These are phyloP conservation scores for Schwanniomyces pseudopolymorphus DNA, from an alignment of 805 yeast species.

Conservation along the genomic window DNA sequence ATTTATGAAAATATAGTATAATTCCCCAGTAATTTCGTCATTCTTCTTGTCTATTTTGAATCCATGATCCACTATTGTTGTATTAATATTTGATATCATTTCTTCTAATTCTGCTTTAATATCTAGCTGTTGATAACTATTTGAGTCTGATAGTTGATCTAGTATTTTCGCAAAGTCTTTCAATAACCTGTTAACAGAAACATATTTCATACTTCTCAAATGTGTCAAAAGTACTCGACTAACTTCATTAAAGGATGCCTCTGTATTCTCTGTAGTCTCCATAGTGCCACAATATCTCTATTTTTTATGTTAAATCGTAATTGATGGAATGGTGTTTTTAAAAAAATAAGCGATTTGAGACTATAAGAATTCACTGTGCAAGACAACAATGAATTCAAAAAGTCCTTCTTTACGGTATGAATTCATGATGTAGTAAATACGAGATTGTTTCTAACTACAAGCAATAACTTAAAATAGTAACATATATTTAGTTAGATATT, in stretches of 20 bases:
- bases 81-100: slow-evolving; percentile 29
- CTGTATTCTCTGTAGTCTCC: not conserved
- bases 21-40: slow-evolving; percentile 32
- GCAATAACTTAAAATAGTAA: too few relatives aligned
- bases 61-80: slow-evolving; percentile 33
- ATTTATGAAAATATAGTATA: slow-evolving; percentile 42
- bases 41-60: slow-evolving; percentile 42
- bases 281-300: not conserved
- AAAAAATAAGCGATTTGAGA: not conserved
- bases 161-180: slow-evolving; percentile 20
- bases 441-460: too few relatives aligned
- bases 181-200: slow-evolving; percentile 18
- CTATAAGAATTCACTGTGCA: too few relatives aligned
- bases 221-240: slow-evolving; percentile 29
- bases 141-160: slow-evolving; percentile 7
- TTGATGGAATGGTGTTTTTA: too few relatives aligned
- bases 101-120: slow-evolving; percentile 10
- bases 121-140: slow-evolving; percentile 1
- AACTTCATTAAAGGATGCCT: slow-evolving; percentile 6
- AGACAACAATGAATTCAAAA: too few relatives aligned
- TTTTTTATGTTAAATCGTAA: too few relatives aligned
- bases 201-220: slow-evolving; percentile 23
- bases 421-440: too few relatives aligned
- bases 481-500: too few relatives aligned
- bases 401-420: too few relatives aligned